Conservation (phyloP, 148 eudicot species). For the Dianthus caryophyllus region DNA sequence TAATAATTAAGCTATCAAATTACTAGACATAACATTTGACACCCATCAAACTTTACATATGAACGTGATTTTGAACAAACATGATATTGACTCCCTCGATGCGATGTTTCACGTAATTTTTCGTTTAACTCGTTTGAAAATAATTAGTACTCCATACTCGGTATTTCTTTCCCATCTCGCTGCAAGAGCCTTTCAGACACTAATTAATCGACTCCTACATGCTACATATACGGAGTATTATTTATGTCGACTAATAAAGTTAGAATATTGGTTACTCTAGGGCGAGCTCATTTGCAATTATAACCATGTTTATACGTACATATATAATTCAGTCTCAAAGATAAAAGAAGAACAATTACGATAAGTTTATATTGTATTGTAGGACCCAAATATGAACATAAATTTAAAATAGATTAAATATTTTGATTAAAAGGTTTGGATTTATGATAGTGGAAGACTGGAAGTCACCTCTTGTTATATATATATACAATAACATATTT, state of each 20-base stretch:
- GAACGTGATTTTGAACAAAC: neutral
- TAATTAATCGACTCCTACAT: too few species aligned
- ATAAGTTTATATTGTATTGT: neutral
- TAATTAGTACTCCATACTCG: too few species aligned
- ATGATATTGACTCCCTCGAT: neutral
- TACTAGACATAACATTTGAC: neutral
- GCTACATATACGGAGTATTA: too few species aligned
- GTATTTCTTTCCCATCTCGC: too few species aligned
- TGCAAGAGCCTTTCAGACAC: too few species aligned
- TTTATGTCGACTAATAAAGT: neutral
- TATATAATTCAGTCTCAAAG: too few species aligned
- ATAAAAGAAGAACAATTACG: too few species aligned
- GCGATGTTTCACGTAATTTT: too few species aligned
- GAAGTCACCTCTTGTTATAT: neutral
- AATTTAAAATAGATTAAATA: neutral
- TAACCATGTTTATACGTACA: too few species aligned
- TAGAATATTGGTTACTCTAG: neutral
- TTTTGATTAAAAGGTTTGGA: neutral
- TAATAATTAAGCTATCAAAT: slow-evolving; percentile 10
- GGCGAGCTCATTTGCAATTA: too few species aligned
- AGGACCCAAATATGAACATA: neutral
- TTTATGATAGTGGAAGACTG: neutral
- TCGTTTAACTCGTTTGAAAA: too few species aligned
- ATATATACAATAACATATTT: too few species aligned
- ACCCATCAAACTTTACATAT: slow-evolving; percentile 15